These are phyloP conservation scores for Lotus japonicus DNA, from an alignment of 306 rosid species.

Conservation along the genomic window DNA sequence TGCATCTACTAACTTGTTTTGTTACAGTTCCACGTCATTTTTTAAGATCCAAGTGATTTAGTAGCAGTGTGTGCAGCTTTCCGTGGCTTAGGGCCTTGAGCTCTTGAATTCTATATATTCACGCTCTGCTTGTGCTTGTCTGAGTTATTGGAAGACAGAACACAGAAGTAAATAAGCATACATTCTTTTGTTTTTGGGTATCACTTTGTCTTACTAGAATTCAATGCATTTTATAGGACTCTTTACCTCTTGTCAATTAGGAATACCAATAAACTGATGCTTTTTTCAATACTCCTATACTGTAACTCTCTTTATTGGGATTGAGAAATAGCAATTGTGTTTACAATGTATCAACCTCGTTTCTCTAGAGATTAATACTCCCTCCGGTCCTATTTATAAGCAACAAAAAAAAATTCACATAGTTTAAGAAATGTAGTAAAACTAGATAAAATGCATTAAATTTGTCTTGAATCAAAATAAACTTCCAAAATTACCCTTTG, in stretches of 20 bases:
- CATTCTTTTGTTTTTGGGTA: background rate
- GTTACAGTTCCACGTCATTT: background rate
- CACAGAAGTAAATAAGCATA: constrained; percentile 1
- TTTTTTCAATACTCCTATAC: background rate
- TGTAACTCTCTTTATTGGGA: constrained; percentile 16
- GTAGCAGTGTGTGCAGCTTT: constrained; percentile 28
- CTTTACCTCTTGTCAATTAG: background rate
- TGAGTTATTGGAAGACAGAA: constrained; percentile 27
- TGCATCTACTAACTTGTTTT: background rate
- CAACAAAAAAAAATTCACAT: too few relatives aligned
- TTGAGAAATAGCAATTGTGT: constrained; percentile 4
- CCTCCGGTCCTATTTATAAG: too few relatives aligned
- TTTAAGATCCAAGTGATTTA: constrained; percentile 37
- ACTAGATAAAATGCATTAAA: too few relatives aligned
- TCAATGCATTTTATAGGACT: background rate
- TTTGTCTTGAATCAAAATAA: too few relatives aligned
- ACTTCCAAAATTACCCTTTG: too few relatives aligned
- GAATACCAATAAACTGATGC: background rate
- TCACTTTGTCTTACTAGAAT: background rate
- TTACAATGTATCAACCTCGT: background rate
- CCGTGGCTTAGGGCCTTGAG: background rate
- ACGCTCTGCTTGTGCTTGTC: constrained; percentile 9
- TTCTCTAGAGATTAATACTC: background rate
- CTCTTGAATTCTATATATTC: constrained; percentile 8
- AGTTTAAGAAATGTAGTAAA: too few relatives aligned